Conservation (phyloP, 164 flowering plant genomes). For the Saururus chinensis region DNA sequence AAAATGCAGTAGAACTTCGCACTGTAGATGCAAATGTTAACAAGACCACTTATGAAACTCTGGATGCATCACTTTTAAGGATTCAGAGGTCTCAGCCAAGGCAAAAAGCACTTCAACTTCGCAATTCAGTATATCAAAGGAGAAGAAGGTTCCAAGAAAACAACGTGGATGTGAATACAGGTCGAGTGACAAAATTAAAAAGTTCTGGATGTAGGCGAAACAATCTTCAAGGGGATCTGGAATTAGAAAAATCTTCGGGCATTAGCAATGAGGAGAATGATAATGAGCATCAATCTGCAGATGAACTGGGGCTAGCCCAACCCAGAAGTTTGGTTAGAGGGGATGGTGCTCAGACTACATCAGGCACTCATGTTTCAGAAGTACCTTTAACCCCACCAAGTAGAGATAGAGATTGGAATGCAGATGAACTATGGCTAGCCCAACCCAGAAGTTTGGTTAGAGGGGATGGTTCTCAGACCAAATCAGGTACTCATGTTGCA, state of each 20-base stretch:
- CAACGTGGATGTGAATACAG: neutral
- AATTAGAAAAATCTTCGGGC: neutral
- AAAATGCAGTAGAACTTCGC: constrained; percentile 72
- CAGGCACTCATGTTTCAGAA: constrained; percentile 1
- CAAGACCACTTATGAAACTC: constrained; percentile 7
- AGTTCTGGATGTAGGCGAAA: neutral
- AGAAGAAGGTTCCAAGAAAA: constrained; percentile 10
- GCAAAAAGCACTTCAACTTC: constrained; percentile 74
- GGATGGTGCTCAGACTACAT: constrained; percentile 4
- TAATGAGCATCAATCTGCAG: no score
- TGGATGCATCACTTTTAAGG: constrained; percentile 38
- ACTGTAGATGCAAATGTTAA: constrained; percentile 16
- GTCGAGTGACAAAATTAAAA: neutral
- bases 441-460: neutral
- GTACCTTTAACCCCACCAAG: neutral
- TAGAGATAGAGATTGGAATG: neutral
- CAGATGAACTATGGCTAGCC: no score
- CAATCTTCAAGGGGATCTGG: neutral
- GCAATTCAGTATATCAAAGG: constrained; percentile 31
- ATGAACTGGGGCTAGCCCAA: constrained; percentile 1
- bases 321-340: neutral
- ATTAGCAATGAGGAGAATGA: neutral
- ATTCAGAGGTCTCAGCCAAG: constrained; percentile 76
- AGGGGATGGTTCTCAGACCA: constrained; percentile 4
- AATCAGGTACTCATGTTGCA: constrained; percentile 4